These are phyloP conservation scores for Casaregolazyma suthepensis DNA, from an alignment of 1,139 yeast genomes.

Conservation along the genomic window DNA sequence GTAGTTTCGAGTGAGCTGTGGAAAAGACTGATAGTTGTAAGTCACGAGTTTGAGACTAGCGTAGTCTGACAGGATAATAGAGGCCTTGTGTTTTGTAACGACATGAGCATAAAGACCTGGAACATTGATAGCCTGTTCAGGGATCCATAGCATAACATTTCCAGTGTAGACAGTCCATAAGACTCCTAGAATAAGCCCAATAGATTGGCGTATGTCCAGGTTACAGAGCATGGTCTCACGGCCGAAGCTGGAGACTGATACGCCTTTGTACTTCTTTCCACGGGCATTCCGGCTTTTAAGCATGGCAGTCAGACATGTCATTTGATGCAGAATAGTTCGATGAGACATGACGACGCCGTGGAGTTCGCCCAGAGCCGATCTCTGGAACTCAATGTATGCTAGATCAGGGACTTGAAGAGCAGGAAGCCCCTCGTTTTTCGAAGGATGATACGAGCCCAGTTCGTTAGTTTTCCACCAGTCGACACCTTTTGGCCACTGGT, in stretches of 20 bases:
- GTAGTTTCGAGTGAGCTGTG: constrained; percentile 74
- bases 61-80: constrained; percentile 76
- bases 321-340: constrained; percentile 80
- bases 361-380: constrained; percentile 85
- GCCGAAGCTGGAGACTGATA: neutral
- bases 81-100: constrained; percentile 63
- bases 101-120: constrained; percentile 87
- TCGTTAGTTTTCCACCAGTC: constrained; percentile 85
- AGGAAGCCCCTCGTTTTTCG: constrained; percentile 55
- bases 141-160: constrained; percentile 73
- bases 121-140: constrained; percentile 63
- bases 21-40: constrained; percentile 87
- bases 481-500: constrained; percentile 53
- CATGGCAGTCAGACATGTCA: constrained; percentile 67
- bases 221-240: constrained; percentile 51
- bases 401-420: constrained; percentile 66
- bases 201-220: constrained; percentile 78
- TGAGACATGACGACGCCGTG: constrained; percentile 94
- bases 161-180: constrained; percentile 82
- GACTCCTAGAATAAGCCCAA: constrained; percentile 79
- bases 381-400: constrained; percentile 89
- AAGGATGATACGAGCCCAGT: constrained; percentile 62
- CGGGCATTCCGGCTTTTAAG: constrained; percentile 45
- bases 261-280: constrained; percentile 13
- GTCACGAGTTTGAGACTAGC: constrained; percentile 89